These are phyloP conservation scores for Fusarium pininemorale DNA, from an alignment of 2,329 filamentous ascomycete species.

Conservation along the genomic window DNA sequence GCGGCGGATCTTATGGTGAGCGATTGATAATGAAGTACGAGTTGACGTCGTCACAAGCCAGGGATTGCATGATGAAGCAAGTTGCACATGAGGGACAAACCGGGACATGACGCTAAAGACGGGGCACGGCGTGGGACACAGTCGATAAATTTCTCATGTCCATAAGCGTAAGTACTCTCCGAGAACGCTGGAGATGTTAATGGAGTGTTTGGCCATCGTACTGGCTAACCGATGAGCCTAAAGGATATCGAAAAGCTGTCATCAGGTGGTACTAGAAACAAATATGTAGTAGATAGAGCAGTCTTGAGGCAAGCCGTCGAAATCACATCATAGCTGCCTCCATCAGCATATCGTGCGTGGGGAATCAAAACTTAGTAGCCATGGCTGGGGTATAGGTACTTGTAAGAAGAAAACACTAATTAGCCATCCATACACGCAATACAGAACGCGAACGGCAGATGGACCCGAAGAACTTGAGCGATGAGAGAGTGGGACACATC, in stretches of 20 bases:
- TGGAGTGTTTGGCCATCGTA: background rate
- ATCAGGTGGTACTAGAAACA: background rate
- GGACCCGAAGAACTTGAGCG: background rate
- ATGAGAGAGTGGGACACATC: conserved; percentile 22
- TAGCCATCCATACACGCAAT: background rate
- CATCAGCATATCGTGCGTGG: background rate
- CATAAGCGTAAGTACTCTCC: background rate
- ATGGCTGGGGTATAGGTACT: background rate
- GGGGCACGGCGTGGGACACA: conserved; percentile 7
- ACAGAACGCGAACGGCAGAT: conserved; percentile 9
- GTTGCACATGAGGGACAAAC: conserved; percentile 36
- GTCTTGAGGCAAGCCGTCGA: background rate
- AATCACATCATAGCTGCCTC: background rate
- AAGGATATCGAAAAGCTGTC: background rate
- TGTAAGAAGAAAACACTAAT: background rate
- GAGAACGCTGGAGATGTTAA: background rate
- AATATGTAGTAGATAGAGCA: background rate
- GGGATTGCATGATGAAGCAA: conserved; percentile 8
- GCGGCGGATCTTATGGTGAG: conserved; percentile 19
- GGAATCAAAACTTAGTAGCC: background rate
- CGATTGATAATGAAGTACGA: conserved; percentile 26
- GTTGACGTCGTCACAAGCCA: conserved; percentile 30
- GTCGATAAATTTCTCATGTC: conserved; percentile 26
- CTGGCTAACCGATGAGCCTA: background rate
- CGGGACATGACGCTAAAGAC: conserved; percentile 28